These are phyloP conservation scores for Saccharomycopsis javanensis DNA, from an alignment of 805 yeast genomes.

Conservation along the genomic window DNA sequence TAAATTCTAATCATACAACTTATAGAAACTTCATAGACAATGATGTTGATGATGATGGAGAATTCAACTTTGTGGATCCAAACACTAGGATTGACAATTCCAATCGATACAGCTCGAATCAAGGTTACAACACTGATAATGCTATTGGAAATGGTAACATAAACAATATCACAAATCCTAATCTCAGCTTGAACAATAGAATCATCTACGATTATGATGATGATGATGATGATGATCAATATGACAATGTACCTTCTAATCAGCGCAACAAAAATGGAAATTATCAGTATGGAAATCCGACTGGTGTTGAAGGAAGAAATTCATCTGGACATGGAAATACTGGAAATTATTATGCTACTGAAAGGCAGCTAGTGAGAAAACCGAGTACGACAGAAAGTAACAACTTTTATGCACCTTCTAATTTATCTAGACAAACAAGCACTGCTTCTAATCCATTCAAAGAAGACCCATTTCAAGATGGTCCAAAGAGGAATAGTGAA, in stretches of 20 bases:
- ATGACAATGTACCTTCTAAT: neutral
- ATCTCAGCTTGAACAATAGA: constrained; percentile 17
- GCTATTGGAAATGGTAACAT: neutral
- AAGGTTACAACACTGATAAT: neutral
- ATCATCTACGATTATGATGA: constrained; percentile 19
- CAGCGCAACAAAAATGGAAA: neutral
- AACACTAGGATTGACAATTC: constrained; percentile 17
- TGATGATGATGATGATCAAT: constrained; percentile 12
- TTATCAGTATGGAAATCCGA: neutral
- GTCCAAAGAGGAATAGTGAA: constrained; percentile 8
- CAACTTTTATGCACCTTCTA: constrained; percentile 9
- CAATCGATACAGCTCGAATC: constrained; percentile 5
- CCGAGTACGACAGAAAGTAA: constrained; percentile 3
- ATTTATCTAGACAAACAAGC: constrained; percentile 15
- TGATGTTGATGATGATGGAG: constrained; percentile 5
- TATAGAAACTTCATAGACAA: neutral
- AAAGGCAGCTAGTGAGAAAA: neutral
- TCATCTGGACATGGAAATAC: neutral
- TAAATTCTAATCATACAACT: neutral
- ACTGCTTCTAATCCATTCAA: constrained; percentile 18
- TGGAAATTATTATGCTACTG: neutral
- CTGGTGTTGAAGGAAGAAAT: neutral
- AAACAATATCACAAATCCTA: constrained; percentile 12
- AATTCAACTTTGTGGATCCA: constrained; percentile 16
- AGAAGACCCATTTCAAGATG: constrained; percentile 18